A percentile compares a stretch with the other conserved stretches of the same genome.
These are phyloP conservation scores for Xylaria scruposa DNA, from an alignment of 495 filamentous ascomycete species.

Conservation along the genomic window DNA sequence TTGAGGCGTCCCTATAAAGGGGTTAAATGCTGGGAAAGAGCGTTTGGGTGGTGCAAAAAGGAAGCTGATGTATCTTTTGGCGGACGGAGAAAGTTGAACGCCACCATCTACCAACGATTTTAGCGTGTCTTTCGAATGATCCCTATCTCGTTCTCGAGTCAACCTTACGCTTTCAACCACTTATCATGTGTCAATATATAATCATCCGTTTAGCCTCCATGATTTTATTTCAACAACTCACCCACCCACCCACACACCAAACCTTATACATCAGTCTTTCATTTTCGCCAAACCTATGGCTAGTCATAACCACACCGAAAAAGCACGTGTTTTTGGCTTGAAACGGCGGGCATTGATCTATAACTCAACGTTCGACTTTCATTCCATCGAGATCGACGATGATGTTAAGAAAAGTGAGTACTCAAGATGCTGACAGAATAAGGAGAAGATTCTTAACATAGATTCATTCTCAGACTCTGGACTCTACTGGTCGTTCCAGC, in stretches of 20 bases:
- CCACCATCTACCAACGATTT: too few species aligned
- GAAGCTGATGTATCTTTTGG: too few species aligned
- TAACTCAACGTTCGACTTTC: not conserved
- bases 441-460: not conserved
- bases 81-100: too few species aligned
- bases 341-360: constrained; percentile 10
- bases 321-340: not conserved
- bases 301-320: not conserved
- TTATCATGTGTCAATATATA: too few species aligned
- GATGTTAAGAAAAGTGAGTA: constrained; percentile 12
- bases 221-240: not conserved
- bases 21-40: too few species aligned
- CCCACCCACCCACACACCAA: not conserved
- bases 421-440: not conserved
- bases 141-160: not conserved
- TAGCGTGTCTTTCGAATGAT: too few species aligned
- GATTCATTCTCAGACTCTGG: not conserved
- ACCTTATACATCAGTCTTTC: not conserved
- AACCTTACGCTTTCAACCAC: not conserved
- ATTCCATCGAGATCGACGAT: not conserved
- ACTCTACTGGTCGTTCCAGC: constrained; percentile 16
- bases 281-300: not conserved
- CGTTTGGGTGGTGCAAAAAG: too few species aligned
- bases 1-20: too few species aligned
- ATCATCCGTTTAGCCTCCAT: not conserved